Evolutionary conservation across 192 early-diverging fungal genomes (phyloP).

Genomic region (Rhizophagus prolifer): DNA sequence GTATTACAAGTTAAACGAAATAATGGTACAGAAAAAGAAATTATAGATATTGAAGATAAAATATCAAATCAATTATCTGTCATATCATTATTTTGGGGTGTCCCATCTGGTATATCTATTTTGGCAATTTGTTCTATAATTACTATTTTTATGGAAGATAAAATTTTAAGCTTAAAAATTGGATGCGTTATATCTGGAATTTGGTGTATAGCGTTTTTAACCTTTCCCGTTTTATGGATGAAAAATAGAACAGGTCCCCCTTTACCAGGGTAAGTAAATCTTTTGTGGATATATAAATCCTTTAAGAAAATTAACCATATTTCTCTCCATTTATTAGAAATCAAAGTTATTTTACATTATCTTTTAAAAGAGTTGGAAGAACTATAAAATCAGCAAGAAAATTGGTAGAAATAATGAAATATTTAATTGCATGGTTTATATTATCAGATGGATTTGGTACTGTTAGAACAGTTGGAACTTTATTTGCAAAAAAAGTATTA

Average conservation of each 20-base stretch:
- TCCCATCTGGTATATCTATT: slow-evolving; percentile 17
- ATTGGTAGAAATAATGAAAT: slow-evolving; percentile 58
- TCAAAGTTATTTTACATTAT: slow-evolving; percentile 43
- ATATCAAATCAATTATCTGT: slow-evolving; percentile 42
- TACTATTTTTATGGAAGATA: slow-evolving; percentile 24
- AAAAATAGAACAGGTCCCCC: background rate
- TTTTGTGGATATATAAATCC: no score
- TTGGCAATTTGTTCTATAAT: slow-evolving; percentile 30
- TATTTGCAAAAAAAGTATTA: slow-evolving; percentile 59
- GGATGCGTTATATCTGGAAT: slow-evolving; percentile 41
- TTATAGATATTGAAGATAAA: slow-evolving; percentile 22
- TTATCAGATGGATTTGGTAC: slow-evolving; percentile 66
- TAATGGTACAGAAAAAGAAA: background rate
- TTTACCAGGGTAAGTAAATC: slow-evolving; percentile 42
- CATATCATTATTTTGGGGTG: slow-evolving; percentile 6
- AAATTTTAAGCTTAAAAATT: slow-evolving; percentile 35
- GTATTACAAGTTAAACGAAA: slow-evolving; percentile 28
- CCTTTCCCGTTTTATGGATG: background rate
- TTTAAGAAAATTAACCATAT: no score
- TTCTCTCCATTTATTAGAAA: slow-evolving; percentile 4
- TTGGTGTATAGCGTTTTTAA: slow-evolving; percentile 46
- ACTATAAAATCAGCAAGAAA: slow-evolving; percentile 43
- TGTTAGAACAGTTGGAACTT: slow-evolving; percentile 54
- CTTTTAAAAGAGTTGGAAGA: slow-evolving; percentile 41
- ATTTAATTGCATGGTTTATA: slow-evolving; percentile 71